Evolutionary conservation across 768 basidiomycete genomes (phyloP), one percentile per base, ranked within the genome.

Genomic region (Russula emetica): DNA sequence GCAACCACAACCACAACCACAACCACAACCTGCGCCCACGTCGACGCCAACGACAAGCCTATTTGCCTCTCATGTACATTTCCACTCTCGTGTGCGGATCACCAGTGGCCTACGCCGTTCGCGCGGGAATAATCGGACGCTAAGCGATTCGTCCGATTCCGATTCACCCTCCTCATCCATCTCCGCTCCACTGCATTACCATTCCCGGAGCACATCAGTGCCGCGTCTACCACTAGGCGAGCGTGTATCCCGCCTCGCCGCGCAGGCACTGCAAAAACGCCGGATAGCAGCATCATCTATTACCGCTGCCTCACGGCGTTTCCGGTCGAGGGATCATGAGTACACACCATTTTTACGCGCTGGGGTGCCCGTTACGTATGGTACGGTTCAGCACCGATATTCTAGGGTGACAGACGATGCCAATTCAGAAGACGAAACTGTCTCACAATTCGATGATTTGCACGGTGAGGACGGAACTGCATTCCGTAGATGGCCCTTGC

Each of bases 21-120:
- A 36, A 20, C 45, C 14, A 36, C 36, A 36, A 36, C 36, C 34
- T 32, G 9, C 9, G 32, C 2, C 49, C 51, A 22, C 10, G 26
- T n/a, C 55, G 9, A 45, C 11, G 30, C 57, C 49, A 6, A 40
- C 54, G 67, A 55, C 66, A 49, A 66, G 20, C 38, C 30, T 55
- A 3, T 54, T 60, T 49, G 70, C 51, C 49, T 71, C 74, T 6
- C 77, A 75, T 36, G 85, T 90, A 3, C 86, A 82, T 58, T 91
- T 91, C 72, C 82, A 83, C 61, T 85, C 88, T 59, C 83, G 89
- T 47, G 89, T 91, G 36, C 85, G 90, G 68, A 91, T 91, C 66
- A 83, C 87, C 3, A 87, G 86, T 18, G 89, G 89, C 22, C 70
- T 89, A 38, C 80, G 80, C 52, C 79, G 78, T 32, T 79, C 79